Evolutionary conservation across 2,329 filamentous ascomycete species (phyloP).

Genomic region (Cladosporium sp.): DNA sequence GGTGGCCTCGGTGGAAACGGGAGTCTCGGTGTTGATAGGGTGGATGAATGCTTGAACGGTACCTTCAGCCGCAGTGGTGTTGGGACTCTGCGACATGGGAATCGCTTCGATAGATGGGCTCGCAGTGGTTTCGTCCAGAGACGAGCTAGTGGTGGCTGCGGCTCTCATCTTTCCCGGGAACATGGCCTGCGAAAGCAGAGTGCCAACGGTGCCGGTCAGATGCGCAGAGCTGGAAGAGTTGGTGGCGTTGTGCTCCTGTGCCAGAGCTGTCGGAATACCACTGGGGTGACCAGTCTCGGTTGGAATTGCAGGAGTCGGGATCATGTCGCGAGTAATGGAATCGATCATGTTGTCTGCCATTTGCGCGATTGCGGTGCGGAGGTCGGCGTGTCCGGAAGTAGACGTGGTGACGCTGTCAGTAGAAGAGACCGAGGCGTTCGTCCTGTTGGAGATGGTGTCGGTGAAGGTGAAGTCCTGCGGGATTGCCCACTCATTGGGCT

Average conservation of each 20-base stretch:
- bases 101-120: neutral
- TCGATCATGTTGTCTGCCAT: neutral
- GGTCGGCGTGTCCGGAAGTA: neutral
- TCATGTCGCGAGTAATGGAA: neutral
- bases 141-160: neutral
- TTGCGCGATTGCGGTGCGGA: neutral
- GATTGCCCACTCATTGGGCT: conserved; percentile 7
- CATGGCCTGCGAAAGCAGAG: conserved; percentile 2
- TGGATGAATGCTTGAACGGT: conserved; percentile 5
- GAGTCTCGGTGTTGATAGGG: neutral
- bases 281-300: neutral
- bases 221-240: neutral
- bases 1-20: neutral
- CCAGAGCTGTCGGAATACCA: neutral
- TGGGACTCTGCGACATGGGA: neutral
- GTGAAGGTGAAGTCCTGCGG: conserved; percentile 6
- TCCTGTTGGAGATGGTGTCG: neutral
- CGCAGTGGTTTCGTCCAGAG: neutral
- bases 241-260: neutral
- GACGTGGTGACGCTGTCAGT: neutral
- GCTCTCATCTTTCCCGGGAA: conserved; percentile 6
- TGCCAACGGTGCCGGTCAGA: conserved; percentile 1
- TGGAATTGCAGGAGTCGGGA: neutral
- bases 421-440: neutral
- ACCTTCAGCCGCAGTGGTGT: conserved; percentile 2